Conservation (phyloP, 2,329 filamentous ascomycete species). For the Neopestalotiopsis clavispora region DNA sequence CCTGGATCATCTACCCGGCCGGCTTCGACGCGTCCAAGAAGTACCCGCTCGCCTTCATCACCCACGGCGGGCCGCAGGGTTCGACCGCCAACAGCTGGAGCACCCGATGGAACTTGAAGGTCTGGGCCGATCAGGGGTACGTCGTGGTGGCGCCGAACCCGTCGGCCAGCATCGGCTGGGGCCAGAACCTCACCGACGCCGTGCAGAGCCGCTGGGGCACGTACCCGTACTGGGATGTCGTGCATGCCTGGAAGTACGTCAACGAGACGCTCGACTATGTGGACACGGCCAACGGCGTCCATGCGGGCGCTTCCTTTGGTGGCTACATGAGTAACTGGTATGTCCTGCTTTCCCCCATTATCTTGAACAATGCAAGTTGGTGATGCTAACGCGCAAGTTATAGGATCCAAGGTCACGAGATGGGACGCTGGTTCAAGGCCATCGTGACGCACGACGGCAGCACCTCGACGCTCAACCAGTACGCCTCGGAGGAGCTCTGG, state of each 20-base stretch:
- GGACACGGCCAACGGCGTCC: slow-evolving; percentile 54
- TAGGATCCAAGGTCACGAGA: slow-evolving; percentile 57
- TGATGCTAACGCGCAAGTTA: slow-evolving; percentile 20
- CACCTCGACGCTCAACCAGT: slow-evolving; percentile 39
- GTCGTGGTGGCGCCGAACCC: slow-evolving; percentile 60
- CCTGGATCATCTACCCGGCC: slow-evolving; percentile 38
- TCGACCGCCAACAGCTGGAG: slow-evolving; percentile 58
- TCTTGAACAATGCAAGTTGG: not conserved
- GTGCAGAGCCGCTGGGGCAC: slow-evolving; percentile 56
- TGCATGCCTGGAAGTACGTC: slow-evolving; percentile 57
- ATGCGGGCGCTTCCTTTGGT: slow-evolving; percentile 57
- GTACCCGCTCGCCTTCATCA: slow-evolving; percentile 58
- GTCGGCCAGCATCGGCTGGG: slow-evolving; percentile 58
- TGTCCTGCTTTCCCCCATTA: not conserved
- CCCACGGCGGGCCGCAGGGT: slow-evolving; percentile 59
- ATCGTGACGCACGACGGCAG: slow-evolving; percentile 59
- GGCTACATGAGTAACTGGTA: slow-evolving; percentile 61
- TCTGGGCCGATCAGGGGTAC: slow-evolving; percentile 62
- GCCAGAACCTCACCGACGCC: slow-evolving; percentile 56
- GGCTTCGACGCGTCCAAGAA: slow-evolving; percentile 43
- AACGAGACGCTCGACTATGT: slow-evolving; percentile 55
- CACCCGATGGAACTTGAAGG: slow-evolving; percentile 58
- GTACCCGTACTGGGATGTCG: slow-evolving; percentile 58
- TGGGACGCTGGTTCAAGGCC: slow-evolving; percentile 61
- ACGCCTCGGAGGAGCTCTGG: slow-evolving; percentile 40